phyloP scores from a whole-genome alignment of 2,329 filamentous ascomycete genomes.

The Verruconis gallopava region DNA sequence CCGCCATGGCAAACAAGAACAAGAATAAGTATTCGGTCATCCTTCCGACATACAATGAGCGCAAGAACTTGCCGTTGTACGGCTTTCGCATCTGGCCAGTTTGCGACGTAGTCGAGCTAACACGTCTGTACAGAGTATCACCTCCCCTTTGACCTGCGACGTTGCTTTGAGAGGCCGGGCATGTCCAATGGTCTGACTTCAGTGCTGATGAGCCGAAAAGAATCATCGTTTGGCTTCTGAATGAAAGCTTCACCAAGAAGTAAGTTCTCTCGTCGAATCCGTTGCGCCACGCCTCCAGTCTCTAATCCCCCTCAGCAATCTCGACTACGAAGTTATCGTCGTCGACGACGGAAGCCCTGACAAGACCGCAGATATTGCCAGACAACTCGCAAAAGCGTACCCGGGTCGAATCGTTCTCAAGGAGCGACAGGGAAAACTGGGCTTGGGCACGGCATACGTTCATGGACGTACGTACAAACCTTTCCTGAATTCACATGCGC shows the following conservation, averaged over 20 bases:
- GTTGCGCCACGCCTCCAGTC: neutral
- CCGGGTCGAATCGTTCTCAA: conserved; percentile 67
- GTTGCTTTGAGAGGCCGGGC: too few relatives aligned
- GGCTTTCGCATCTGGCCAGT: conserved; percentile 39
- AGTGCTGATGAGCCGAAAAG: too few relatives aligned
- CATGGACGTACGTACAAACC: conserved; percentile 58
- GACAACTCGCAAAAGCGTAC: conserved; percentile 83
- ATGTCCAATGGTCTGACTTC: too few relatives aligned
- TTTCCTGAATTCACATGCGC: neutral
- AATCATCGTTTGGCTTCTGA: conserved; percentile 1
- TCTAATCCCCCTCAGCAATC: conserved; percentile 47
- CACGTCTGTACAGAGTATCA: too few relatives aligned
- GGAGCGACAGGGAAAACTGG: conserved; percentile 84
- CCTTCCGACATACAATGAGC: conserved; percentile 97
- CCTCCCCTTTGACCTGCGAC: too few relatives aligned
- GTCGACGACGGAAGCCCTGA: conserved; percentile 97
- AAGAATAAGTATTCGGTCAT: conserved; percentile 91
- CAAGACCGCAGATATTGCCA: conserved; percentile 79
- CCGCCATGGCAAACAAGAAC: too few relatives aligned
- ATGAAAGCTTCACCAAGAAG: conserved; percentile 48
- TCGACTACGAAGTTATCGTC: conserved; percentile 96
- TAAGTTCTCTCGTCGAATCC: conserved; percentile 29
- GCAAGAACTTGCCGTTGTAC: conserved; percentile 88
- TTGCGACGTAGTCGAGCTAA: too few relatives aligned
- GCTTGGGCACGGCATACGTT: conserved; percentile 92